Base-by-base conservation (phyloP, 768 basidiomycete genomes). In the Imleria badia region DNA sequence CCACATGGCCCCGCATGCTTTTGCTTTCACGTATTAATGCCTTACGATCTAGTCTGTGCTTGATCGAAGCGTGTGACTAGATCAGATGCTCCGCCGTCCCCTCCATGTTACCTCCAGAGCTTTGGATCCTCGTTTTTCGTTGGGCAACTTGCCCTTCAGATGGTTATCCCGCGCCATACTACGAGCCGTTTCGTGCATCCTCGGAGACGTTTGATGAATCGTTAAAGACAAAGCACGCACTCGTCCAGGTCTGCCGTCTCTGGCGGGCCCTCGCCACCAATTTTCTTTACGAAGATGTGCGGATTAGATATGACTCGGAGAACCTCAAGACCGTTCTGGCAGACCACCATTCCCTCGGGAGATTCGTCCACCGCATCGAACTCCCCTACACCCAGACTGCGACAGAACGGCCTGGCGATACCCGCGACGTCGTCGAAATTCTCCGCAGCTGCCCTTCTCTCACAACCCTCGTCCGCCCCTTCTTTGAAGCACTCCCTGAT, bases 331-430 rank as follows among this genome's bases (percentile, higher is more conserved):
- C 63, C 46, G 60, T 66, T n/a, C 59, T 80, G 51, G 53, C 58
- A 41, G 58, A 46, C 48, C 31, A 30, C 36, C 43, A 47, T n/a
- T 64, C 58, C 34, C 59, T 66, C 38, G 69, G 69, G 34, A 57
- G 50, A 55, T 66, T 72, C 76, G 84, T 87, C 54, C 78, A 75
- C 47, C 81, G 86, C 47, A 76, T 78, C 40, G 78, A 80, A 40
- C 74, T 89, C 17, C 85, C 85, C 3, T 88, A 85, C 64, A 59
- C 70, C 12, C 76, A 74, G 60, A 85, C 86, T 3, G 66, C 68
- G 29, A 80, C 82, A 7, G 67, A 58, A 41, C 68, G 59, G 9
- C 54, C 52, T 33, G 65, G 58, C 38, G 67, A 52, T 55, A 69
- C 60, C 52, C 60, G 68, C 22, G 63, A 73, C 29, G 71, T 80